phyloP scores from a whole-genome alignment of 768 basidiomycete genomes.

The Chalciporus pseudorubinellus region DNA sequence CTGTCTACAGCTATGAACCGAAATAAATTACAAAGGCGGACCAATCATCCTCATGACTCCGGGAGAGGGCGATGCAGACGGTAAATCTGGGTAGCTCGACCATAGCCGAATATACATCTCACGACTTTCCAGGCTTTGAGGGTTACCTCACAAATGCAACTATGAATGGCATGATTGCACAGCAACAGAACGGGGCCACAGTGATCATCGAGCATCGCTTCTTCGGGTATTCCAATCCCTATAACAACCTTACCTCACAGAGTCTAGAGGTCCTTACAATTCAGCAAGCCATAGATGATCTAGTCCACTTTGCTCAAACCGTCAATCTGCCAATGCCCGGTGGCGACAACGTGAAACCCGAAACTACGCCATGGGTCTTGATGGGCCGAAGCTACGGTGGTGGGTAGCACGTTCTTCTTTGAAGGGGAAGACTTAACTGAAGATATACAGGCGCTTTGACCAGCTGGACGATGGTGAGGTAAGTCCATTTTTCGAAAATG shows the following conservation, averaged over 20 bases:
- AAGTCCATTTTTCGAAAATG: slow-evolving; percentile 14
- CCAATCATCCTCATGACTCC: slow-evolving; percentile 45
- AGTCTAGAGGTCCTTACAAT: slow-evolving; percentile 63
- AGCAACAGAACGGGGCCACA: slow-evolving; percentile 60
- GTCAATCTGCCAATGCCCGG: slow-evolving; percentile 66
- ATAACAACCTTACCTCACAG: slow-evolving; percentile 52
- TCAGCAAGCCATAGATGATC: slow-evolving; percentile 72
- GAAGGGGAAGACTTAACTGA: background rate
- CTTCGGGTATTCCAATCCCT: slow-evolving; percentile 74
- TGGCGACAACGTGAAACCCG: slow-evolving; percentile 59
- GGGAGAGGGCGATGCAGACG: slow-evolving; percentile 58
- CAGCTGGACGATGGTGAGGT: slow-evolving; percentile 72
- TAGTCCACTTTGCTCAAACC: slow-evolving; percentile 67
- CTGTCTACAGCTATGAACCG: background rate
- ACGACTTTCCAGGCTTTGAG: slow-evolving; percentile 23
- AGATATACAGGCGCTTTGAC: slow-evolving; percentile 39
- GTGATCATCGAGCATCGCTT: slow-evolving; percentile 72
- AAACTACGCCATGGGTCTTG: slow-evolving; percentile 42
- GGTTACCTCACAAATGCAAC: slow-evolving; percentile 64
- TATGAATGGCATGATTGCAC: slow-evolving; percentile 62
- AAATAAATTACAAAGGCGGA: slow-evolving; percentile 13
- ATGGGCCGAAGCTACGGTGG: slow-evolving; percentile 44
- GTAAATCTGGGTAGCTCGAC: slow-evolving; percentile 2
- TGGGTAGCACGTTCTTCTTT: background rate
- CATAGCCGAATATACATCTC: background rate